A percentile compares a stretch with the other conserved stretches of the same genome.
These are phyloP conservation scores for Dimocarpus longan DNA, from an alignment of 345 rosid species.

Conservation along the genomic window DNA sequence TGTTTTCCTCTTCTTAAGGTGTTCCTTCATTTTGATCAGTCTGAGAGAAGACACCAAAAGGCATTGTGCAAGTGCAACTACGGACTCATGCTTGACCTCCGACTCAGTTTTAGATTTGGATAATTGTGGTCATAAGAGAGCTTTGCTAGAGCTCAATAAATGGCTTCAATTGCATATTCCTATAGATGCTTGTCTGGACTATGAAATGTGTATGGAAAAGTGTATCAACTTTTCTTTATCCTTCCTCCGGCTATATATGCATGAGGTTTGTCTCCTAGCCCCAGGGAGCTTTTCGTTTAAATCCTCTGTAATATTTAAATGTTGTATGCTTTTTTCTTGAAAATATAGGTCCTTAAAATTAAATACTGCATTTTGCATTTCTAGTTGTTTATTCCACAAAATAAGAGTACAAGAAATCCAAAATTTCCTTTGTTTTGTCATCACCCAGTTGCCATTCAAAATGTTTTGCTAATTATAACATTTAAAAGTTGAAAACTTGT, in stretches of 20 bases:
- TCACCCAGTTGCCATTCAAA: neutral
- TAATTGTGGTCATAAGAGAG: constrained; percentile 46
- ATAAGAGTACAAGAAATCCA: neutral
- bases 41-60: constrained; percentile 35
- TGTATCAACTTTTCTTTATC: constrained; percentile 52
- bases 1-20: constrained; percentile 67
- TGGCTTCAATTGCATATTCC: constrained; percentile 65
- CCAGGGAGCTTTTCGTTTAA: neutral
- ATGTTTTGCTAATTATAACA: neutral
- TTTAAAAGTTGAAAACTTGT: neutral
- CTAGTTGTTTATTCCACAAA: neutral
- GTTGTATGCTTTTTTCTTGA: neutral
- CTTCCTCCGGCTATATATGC: constrained; percentile 66
- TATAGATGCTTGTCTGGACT: constrained; percentile 27
- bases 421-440: neutral
- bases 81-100: constrained; percentile 25
- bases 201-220: constrained; percentile 44
- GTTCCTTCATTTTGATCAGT: constrained; percentile 60
- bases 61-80: constrained; percentile 35
- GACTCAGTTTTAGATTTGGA: constrained; percentile 24
- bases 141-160: constrained; percentile 48
- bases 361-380: neutral
- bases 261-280: constrained; percentile 58
- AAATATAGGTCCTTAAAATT: neutral
- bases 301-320: neutral